Evolutionary conservation across 768 basidiomycete genomes (phyloP), one percentile per base, ranked within the genome.

Genomic region (Lentinus tigrinus): DNA sequence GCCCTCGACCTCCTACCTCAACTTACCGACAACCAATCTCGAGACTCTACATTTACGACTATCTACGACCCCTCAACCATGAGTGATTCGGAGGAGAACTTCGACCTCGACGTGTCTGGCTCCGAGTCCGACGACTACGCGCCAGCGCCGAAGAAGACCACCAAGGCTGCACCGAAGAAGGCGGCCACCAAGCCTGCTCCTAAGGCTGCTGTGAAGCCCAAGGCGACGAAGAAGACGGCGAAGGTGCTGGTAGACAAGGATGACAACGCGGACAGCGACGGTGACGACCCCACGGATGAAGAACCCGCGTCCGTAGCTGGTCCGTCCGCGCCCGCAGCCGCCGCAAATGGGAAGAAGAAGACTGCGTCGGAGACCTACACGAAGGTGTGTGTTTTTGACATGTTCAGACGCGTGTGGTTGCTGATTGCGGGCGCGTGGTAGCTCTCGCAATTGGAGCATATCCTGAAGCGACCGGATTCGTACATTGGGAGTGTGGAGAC

Each of bases 401-500:
- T 54, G 28, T 27, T 17, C 1, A 17, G 27, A 21, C 23, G 47
- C 40, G 42, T 48, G 46, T 31, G 19, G 43, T 23, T 24, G 7
- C 37, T 13, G 3, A 13, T 58, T 57, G 37, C 65, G 57, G 52
- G 27, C 54, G 36, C 56, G 19, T 34, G 54, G 21, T 64, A 99
- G 96, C 83, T 98, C 48, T 85, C 93, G 1, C 95, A 94, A 86
- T 78, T 96, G 28, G 95, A 99, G 70, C 97, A 98, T 66, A 92
- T 94, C 68, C 77, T 98, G 66, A 86, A 89, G 72, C 89, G 93
- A 34, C 94, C 93, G 0, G 93, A 96, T 72, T 90, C 92, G 0
- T 99, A 98, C 74, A 98, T 99, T 60, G 97, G 97, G 17, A 97
- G 94, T 57, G 88, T 98, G 3, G 96, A 98, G 72, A 87, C 85